Evolutionary conservation across 805 yeast genomes (phyloP).

Genomic region (Cyberlindnera euphorbiiphila): DNA sequence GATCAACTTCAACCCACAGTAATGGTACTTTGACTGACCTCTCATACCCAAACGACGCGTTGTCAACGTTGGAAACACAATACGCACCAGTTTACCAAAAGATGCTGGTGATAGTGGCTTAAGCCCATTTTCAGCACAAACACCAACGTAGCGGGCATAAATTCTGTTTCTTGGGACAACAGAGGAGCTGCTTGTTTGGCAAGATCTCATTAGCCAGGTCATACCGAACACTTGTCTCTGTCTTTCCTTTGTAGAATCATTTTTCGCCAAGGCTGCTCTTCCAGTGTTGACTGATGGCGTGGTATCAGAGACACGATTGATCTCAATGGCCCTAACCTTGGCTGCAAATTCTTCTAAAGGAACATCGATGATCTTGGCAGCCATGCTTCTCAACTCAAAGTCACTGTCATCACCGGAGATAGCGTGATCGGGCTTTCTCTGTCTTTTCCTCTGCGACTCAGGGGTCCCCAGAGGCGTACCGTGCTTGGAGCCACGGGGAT

Average conservation of each 20-base stretch:
- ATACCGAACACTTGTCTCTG: conserved; percentile 78
- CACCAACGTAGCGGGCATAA: conserved; percentile 60
- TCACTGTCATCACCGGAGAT: conserved; percentile 34
- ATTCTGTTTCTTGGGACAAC: conserved; percentile 63
- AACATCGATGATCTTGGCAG: conserved; percentile 25
- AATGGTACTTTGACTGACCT: conserved; percentile 78
- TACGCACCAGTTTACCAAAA: conserved; percentile 67
- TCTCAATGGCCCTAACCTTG: conserved; percentile 42
- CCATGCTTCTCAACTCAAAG: conserved; percentile 35
- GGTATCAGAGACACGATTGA: conserved; percentile 16
- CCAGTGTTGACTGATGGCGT: conserved; percentile 29
- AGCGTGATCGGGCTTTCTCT: conserved; percentile 27
- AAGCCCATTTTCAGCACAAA: conserved; percentile 51
- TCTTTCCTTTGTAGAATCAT: conserved; percentile 40
- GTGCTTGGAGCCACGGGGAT: conserved; percentile 9
- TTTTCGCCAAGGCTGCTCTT: conserved; percentile 18
- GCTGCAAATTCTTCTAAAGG: conserved; percentile 43
- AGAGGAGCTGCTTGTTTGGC: conserved; percentile 44
- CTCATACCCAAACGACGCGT: conserved; percentile 75
- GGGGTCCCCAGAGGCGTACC: conserved; percentile 15
- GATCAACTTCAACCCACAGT: conserved; percentile 62
- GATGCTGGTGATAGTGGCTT: conserved; percentile 71
- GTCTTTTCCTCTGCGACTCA: conserved; percentile 25
- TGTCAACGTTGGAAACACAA: conserved; percentile 58
- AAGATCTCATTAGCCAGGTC: conserved; percentile 71